Percentiles rank a stretch among this genome's conserved stretches.
Conservation (phyloP, 1,284 basidiomycete species). For the Boletus semigastroideus region DNA sequence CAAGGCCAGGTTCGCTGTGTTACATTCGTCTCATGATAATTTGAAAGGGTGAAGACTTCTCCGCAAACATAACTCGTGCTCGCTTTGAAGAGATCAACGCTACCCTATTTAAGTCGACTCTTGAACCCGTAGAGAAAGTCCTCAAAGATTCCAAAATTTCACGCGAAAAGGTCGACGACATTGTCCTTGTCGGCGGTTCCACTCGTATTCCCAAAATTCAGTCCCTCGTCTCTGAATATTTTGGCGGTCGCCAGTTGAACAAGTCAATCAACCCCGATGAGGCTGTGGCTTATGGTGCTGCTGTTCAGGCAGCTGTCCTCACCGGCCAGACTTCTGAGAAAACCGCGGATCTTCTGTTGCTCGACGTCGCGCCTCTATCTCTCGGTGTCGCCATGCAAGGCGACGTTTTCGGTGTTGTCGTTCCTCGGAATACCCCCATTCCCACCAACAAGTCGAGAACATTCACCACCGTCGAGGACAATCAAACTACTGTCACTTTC, state of each 20-base stretch:
- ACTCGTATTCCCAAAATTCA: conserved; percentile 99
- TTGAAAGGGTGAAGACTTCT: conserved; percentile 85
- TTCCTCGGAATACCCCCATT: conserved; percentile 96
- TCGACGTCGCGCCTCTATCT: conserved; percentile 94
- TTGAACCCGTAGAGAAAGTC: conserved; percentile 98
- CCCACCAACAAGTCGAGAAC: conserved; percentile 95
- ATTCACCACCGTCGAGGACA: conserved; percentile 98
- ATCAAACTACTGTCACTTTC: conserved; percentile 97
- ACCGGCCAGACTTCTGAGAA: conserved; percentile 96
- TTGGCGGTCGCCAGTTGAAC: conserved; percentile 96
- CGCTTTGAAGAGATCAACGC: conserved; percentile 99
- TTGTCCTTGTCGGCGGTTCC: conserved; percentile 99
- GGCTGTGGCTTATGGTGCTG: conserved; percentile 94
- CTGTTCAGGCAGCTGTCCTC: conserved; percentile 95
- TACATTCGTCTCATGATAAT: conserved; percentile 11
- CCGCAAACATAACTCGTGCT: conserved; percentile 95
- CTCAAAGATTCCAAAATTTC: conserved; percentile 98
- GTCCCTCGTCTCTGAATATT: conserved; percentile 96
- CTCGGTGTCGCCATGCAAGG: conserved; percentile 99
- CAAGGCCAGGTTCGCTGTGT: neutral
- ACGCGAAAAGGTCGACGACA: conserved; percentile 97
- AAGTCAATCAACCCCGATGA: conserved; percentile 98
- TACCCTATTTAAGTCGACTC: conserved; percentile 90
- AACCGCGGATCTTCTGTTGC: conserved; percentile 91
- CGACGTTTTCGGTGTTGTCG: conserved; percentile 95